Base-by-base conservation (phyloP, 345 rosid genomes). In the Gossypium thurberi region DNA sequence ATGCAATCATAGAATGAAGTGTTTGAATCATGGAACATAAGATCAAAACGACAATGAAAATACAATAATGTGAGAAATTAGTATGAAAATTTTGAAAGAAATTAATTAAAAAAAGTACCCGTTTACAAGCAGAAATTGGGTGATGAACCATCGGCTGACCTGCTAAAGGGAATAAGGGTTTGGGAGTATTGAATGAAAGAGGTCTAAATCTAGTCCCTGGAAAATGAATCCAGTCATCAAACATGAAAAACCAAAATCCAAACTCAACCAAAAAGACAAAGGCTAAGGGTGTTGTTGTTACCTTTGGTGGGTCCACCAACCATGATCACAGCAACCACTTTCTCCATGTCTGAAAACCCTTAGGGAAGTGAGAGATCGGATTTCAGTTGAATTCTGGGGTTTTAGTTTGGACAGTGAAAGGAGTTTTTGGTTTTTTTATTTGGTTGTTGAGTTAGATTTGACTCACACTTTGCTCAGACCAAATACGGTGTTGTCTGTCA, bases 231-330 rank as follows among this genome's bases (percentile, higher is more conserved):
- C 6, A 62, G 8, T 8, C 57, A 52, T 15, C 18, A 52, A 64
- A n/a, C 51, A 73, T 5, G 46, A 65, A 1, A 69, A 53, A 20
- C 14, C 72, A 74, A 76, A 62, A 65, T 44, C 52, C 18, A 60
- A 18, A 63, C 37, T 52, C 14, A 12, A n/a, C 10, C 48, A 9
- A 50, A 2, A 50, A 26, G 10, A 72, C 14, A 48, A 33, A 6
- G 10, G 25, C 57, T 47, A 60, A 56, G 26, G 56, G 43, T 10
- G 65, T 46, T 59, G 56, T 48, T 8, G 65, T 51, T 59, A 88
- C 97, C 96, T 92, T 88, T 90, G 48, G 97, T 90, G 60, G 97
- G 95, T 15, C 97, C 96, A 65, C 97, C 97, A 25, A 91, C 97
- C 93, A 91, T 85, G 80, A 91, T 91, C 77, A 91, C 96, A 65